Base-by-base conservation (phyloP, 306 rosid species). In the Gynostemma pentaphyllum region DNA sequence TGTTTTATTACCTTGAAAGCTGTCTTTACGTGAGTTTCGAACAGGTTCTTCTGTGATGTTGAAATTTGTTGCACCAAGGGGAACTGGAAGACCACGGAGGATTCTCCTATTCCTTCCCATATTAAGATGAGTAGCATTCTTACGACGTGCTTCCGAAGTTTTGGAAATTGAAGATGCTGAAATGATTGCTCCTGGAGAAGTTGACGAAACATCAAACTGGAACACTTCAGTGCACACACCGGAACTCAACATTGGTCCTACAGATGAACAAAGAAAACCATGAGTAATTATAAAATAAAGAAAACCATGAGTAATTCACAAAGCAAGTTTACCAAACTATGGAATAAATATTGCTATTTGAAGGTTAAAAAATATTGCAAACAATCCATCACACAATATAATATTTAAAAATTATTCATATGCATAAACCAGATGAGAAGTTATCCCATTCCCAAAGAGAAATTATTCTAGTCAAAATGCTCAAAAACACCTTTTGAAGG, bases 201-300 rank as follows among this genome's bases (percentile, higher is more conserved):
- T 72, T 32, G 94, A 85, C 2, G 90, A 94, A 45, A 68, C 83
- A 59, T 94, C 95, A 61, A 94, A 94, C 81, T 86, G 99, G 64
- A 94, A 94, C 73, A 88, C 95, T 78, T 94, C 99, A 7, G 94
- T 88, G 83, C 99, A 94, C 91, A 80, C 75, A 61, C 99, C 99
- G 28, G 99, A 94, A 70, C 99, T 86, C 84, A 94, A 66, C 90
- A 94, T 71, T 41, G 99, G 94, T 16, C 94, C 99, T 86, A 77
- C 71, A 80, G 41, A 68, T 73, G 36, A n/a, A 57, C 70, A 57
- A 16, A 28, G 60, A 67, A 67, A 67, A 59, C 40, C 65, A 44
- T 74, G 39, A 72, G 72, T 21, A 37, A 45, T 21, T 42, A 57
- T 36, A 37, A 37, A 22, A 66, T 27, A 12, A 67, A 41, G 62